These are phyloP conservation scores for Aspergillus carbonarius DNA, from an alignment of 2,329 filamentous ascomycete species.

Conservation along the genomic window DNA sequence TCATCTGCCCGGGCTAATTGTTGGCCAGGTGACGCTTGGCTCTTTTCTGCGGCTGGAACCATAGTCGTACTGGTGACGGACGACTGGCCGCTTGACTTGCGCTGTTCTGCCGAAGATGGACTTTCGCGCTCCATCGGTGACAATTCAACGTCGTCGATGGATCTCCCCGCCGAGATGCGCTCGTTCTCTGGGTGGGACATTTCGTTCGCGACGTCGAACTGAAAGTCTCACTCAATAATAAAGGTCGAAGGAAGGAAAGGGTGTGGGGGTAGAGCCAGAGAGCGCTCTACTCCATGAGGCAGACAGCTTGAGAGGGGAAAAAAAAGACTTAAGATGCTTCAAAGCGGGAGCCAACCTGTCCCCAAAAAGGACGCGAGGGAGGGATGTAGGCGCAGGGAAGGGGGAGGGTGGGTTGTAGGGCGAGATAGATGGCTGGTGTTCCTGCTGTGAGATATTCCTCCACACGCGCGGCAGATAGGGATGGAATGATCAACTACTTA, in stretches of 20 bases:
- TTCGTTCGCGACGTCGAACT: background rate
- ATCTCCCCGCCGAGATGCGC: slow-evolving; percentile 5
- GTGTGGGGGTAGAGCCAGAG: background rate
- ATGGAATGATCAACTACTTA: background rate
- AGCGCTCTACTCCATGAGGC: slow-evolving; percentile 16
- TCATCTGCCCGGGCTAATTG: slow-evolving; percentile 29
- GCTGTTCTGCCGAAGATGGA: slow-evolving; percentile 12
- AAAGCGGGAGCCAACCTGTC: background rate
- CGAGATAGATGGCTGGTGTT: background rate
- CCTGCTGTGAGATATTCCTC: background rate
- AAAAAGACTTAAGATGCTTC: background rate
- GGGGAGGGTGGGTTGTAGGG: background rate
- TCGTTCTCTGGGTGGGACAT: slow-evolving; percentile 14
- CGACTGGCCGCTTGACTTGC: slow-evolving; percentile 18
- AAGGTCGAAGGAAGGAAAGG: background rate
- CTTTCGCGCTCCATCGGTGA: slow-evolving; percentile 3
- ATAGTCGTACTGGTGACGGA: slow-evolving; percentile 26
- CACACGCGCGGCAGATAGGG: slow-evolving; percentile 1
- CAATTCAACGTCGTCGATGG: slow-evolving; percentile 4
- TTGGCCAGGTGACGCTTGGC: slow-evolving; percentile 16
- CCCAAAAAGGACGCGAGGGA: background rate
- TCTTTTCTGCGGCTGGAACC: slow-evolving; percentile 16
- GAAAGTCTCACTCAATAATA: background rate
- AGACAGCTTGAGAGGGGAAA: background rate
- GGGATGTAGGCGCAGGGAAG: background rate